Conservation (phyloP, 352 stramenopile species). For the Phytophthora meadii region DNA sequence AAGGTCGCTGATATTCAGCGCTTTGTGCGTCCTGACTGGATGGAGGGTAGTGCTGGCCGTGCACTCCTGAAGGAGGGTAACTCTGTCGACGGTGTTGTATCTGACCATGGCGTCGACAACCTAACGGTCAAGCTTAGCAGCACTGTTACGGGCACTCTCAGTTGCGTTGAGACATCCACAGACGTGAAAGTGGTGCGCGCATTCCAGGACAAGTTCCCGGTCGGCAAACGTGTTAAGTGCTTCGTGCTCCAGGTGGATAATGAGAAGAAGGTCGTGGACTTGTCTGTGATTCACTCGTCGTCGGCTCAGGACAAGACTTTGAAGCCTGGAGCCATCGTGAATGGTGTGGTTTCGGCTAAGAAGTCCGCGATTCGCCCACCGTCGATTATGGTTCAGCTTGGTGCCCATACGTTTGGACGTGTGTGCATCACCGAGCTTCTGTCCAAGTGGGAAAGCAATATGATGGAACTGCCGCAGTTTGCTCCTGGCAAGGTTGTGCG, state of each 20-base stretch:
- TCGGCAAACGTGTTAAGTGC: conserved; percentile 78
- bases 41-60: conserved; percentile 69
- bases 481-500: conserved; percentile 69
- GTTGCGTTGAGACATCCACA: conserved; percentile 69
- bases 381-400: conserved; percentile 88
- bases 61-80: conserved; percentile 69
- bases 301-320: conserved; percentile 41
- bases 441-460: conserved; percentile 71
- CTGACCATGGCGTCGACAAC: conserved; percentile 63
- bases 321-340: conserved; percentile 63
- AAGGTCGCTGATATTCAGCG: conserved; percentile 46
- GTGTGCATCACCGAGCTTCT: conserved; percentile 86
- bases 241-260: conserved; percentile 73
- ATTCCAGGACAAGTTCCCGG: conserved; percentile 75
- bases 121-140: conserved; percentile 78
- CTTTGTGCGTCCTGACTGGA: conserved; percentile 81
- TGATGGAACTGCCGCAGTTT: conserved; percentile 75
- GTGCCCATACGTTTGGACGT: conserved; percentile 74
- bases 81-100: conserved; percentile 71
- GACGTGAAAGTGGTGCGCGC: conserved; percentile 63
- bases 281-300: conserved; percentile 68
- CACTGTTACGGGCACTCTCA: conserved; percentile 69
- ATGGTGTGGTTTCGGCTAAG: conserved; percentile 77
- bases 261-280: conserved; percentile 76
- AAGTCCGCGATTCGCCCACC: conserved; percentile 77